Percentiles rank a stretch among this genome's conserved stretches.
These are phyloP conservation scores for Hypholoma fasciculare DNA, from an alignment of 768 basidiomycete genomes.

Conservation along the genomic window DNA sequence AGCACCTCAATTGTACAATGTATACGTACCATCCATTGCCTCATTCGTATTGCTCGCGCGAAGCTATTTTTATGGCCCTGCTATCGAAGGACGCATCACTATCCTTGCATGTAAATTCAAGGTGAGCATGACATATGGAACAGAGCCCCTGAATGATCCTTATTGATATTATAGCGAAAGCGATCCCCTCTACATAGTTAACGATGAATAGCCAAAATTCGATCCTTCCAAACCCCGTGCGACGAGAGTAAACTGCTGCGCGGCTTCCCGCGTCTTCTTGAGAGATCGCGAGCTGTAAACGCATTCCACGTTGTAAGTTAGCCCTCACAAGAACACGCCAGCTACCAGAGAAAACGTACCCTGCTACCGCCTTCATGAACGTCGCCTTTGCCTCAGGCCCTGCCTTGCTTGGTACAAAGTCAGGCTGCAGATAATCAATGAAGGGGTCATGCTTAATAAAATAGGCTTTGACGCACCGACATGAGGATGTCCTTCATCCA, in stretches of 20 bases:
- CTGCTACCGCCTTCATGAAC: slow-evolving; percentile 69
- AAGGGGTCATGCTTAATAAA: neutral
- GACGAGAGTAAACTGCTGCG: slow-evolving; percentile 85
- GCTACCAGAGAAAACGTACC: slow-evolving; percentile 39
- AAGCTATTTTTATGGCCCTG: too few species aligned
- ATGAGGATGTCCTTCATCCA: slow-evolving; percentile 80
- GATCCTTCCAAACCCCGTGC: slow-evolving; percentile 84
- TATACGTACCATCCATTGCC: too few species aligned
- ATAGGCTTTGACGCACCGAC: slow-evolving; percentile 41
- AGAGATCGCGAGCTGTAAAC: slow-evolving; percentile 62
- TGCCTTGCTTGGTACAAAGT: slow-evolving; percentile 75
- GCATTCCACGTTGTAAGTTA: neutral
- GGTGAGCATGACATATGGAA: too few species aligned
- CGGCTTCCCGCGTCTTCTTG: slow-evolving; percentile 77
- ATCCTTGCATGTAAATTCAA: too few species aligned
- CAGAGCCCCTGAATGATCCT: too few species aligned
- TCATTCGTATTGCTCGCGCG: too few species aligned
- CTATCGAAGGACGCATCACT: too few species aligned
- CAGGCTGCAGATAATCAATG: slow-evolving; percentile 43
- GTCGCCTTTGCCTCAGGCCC: slow-evolving; percentile 74
- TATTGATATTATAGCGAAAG: neutral
- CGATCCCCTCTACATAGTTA: slow-evolving; percentile 45
- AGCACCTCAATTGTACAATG: too few species aligned
- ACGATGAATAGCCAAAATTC: slow-evolving; percentile 80
- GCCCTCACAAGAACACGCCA: neutral